Conservation (phyloP, 352 stramenopile species). For the Globisporangium uncinulatum region DNA sequence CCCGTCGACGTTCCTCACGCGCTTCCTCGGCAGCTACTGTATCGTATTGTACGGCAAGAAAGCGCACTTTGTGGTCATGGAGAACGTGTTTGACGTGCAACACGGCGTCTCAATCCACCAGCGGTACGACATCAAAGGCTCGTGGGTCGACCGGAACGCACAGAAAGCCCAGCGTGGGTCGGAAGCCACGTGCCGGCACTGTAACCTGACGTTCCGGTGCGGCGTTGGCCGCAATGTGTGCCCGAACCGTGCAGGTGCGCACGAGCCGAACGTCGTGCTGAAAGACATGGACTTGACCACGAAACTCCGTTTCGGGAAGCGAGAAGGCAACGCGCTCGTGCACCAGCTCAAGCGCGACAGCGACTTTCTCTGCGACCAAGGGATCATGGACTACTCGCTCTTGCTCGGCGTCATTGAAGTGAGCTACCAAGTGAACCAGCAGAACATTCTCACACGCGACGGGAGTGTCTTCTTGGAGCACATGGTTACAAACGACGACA, state of each 20-base stretch:
- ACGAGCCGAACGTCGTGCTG: conserved; percentile 70
- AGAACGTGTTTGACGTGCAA: conserved; percentile 84
- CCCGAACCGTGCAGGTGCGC: conserved; percentile 48
- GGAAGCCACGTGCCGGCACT: conserved; percentile 65
- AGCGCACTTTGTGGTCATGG: conserved; percentile 85
- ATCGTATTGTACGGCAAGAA: conserved; percentile 70
- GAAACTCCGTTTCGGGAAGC: conserved; percentile 57
- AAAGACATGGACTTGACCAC: conserved; percentile 82
- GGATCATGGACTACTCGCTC: conserved; percentile 86
- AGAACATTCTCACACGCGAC: conserved; percentile 18
- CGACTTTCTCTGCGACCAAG: conserved; percentile 57
- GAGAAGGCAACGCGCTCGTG: conserved; percentile 34
- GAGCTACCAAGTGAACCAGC: conserved; percentile 66
- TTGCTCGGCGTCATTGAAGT: conserved; percentile 75
- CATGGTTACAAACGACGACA: too few relatives aligned
- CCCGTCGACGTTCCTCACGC: conserved; percentile 78
- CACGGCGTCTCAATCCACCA: conserved; percentile 72
- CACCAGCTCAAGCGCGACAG: conserved; percentile 64
- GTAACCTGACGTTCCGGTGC: conserved; percentile 61
- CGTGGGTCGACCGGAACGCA: conserved; percentile 74
- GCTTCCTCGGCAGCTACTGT: conserved; percentile 81
- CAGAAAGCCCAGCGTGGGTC: conserved; percentile 48
- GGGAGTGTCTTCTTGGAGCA: too few relatives aligned
- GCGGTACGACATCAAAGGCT: conserved; percentile 87
- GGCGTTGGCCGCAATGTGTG: conserved; percentile 46